Evolutionary conservation across 2,329 filamentous ascomycete species (phyloP).

Genomic region (Talaromyces sp.): DNA sequence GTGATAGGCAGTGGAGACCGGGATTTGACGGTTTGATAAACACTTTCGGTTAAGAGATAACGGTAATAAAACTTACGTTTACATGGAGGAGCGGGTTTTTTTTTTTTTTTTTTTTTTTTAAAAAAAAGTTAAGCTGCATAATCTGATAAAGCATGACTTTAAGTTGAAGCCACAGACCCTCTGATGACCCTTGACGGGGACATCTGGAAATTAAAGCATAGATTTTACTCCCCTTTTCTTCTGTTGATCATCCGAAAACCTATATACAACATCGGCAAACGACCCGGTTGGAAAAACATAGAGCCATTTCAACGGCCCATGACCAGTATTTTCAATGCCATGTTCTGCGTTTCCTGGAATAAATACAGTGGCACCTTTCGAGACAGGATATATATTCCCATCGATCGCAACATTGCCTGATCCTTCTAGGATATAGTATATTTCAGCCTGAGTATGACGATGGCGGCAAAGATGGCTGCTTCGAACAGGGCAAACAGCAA

Average conservation of each 20-base stretch:
- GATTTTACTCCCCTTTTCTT: background rate
- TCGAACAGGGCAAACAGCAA: background rate
- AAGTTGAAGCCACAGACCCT: no score
- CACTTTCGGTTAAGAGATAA: no score
- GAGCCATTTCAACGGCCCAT: background rate
- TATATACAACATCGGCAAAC: background rate
- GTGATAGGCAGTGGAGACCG: background rate
- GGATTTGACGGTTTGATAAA: background rate
- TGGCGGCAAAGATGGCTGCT: background rate
- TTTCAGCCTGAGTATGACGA: background rate
- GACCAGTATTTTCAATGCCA: background rate
- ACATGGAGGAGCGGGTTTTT: no score
- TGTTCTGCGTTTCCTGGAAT: background rate
- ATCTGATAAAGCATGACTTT: background rate
- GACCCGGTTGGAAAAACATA: background rate
- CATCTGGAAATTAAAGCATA: background rate
- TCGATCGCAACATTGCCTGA: background rate
- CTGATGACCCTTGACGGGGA: background rate
- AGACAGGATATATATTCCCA: background rate
- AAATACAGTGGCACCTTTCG: background rate
- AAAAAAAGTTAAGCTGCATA: background rate
- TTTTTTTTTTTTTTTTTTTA: no score
- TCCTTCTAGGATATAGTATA: background rate
- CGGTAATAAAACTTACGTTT: background rate
- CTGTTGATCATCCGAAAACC: background rate